Conservation (phyloP, 352 stramenopile species). For the Globisporangium megalacanthum region DNA sequence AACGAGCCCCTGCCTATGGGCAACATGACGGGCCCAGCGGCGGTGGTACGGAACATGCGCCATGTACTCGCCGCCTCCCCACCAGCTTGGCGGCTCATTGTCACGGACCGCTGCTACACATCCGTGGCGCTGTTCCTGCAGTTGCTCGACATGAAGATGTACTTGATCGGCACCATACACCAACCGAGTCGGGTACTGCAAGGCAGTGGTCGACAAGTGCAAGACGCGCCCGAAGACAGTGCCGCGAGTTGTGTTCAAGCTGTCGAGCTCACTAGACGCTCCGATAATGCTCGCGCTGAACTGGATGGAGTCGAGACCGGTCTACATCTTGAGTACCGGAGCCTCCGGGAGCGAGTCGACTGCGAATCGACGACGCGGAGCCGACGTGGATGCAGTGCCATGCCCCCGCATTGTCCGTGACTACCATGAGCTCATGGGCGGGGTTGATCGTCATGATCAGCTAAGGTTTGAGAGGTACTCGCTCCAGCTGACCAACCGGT, state of each 20-base stretch:
- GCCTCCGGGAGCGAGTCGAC: background rate
- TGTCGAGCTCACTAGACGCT: background rate
- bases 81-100: background rate
- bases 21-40: too few relatives aligned
- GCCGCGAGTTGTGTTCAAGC: background rate
- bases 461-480: background rate
- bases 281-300: background rate
- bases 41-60: background rate
- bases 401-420: background rate
- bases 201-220: background rate
- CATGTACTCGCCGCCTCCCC: background rate
- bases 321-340: background rate
- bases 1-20: too few relatives aligned
- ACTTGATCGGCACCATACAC: background rate
- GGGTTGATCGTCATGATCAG: background rate
- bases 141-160: background rate
- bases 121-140: background rate
- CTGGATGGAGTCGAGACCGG: background rate
- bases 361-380: background rate
- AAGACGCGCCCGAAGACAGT: background rate
- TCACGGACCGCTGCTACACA: background rate
- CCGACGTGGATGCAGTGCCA: background rate
- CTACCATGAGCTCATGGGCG: background rate
- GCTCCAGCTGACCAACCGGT: background rate
- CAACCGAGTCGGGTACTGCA: background rate